Conservation (phyloP, 2,329 filamentous ascomycete species). For the Stagonosporopsis vannaccii region DNA sequence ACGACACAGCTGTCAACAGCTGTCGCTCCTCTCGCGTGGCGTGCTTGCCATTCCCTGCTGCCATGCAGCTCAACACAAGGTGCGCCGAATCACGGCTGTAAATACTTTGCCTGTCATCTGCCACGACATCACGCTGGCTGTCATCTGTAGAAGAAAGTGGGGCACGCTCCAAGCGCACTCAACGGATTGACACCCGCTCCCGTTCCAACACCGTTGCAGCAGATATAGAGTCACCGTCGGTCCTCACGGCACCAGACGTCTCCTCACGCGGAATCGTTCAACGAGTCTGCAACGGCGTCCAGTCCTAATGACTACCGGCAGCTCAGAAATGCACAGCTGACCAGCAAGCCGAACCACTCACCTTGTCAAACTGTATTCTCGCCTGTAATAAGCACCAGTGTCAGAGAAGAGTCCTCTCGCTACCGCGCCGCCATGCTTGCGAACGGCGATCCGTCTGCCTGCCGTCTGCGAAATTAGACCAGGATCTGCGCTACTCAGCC, state of each 20-base stretch:
- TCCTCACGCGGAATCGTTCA: neutral
- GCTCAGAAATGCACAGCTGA: neutral
- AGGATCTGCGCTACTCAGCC: constrained; percentile 31
- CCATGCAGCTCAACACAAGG: constrained; percentile 4
- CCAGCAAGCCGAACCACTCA: neutral
- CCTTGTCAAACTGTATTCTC: neutral
- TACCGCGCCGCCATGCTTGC: constrained; percentile 9
- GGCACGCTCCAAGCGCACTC: neutral
- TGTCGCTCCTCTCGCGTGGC: neutral
- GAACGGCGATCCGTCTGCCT: constrained; percentile 23
- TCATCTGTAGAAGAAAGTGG: neutral
- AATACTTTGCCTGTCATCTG: neutral
- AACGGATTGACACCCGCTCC: constrained; percentile 9
- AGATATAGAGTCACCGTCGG: constrained; percentile 11
- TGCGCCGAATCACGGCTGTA: neutral
- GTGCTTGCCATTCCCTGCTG: constrained; percentile 14
- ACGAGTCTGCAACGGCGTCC: neutral
- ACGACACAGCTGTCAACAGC: neutral
- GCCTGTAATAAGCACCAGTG: constrained; percentile 10
- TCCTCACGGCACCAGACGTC: neutral
- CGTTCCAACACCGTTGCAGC: constrained; percentile 7
- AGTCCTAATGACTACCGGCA: neutral
- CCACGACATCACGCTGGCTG: neutral
- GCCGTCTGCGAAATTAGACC: constrained; percentile 30
- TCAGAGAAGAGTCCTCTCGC: constrained; percentile 2